Evolutionary conservation across 1,284 basidiomycete genomes (phyloP).

Genomic region (Agaricales sp.): DNA sequence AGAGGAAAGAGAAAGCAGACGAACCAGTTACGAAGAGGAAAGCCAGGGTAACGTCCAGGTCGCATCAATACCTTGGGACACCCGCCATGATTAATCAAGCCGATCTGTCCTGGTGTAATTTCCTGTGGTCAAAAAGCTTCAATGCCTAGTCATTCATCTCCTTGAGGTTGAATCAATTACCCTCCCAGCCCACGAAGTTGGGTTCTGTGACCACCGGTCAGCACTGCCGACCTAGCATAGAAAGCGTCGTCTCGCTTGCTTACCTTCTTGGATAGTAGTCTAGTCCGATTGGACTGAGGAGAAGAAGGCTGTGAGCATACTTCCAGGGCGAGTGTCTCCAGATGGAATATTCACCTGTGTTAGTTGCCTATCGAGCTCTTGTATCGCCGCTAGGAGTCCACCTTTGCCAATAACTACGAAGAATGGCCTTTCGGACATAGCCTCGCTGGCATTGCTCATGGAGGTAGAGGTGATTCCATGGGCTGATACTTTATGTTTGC

Average conservation of each 20-base stretch:
- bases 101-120: conserved; percentile 54
- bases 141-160: conserved; percentile 54
- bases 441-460: conserved; percentile 15
- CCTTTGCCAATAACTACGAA: conserved; percentile 56
- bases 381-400: conserved; percentile 51
- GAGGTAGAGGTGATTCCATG: conserved; percentile 13
- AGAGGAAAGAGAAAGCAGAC: not conserved
- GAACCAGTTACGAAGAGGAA: conserved; percentile 62
- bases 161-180: conserved; percentile 22
- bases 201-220: not conserved
- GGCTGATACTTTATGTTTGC: conserved; percentile 7
- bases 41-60: conserved; percentile 66
- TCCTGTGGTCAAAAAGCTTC: conserved; percentile 33
- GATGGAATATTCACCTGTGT: conserved; percentile 26
- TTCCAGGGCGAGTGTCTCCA: not conserved
- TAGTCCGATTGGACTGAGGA: conserved; percentile 38
- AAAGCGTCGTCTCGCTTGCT: conserved; percentile 2
- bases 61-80: conserved; percentile 59
- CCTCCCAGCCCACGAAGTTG: not conserved
- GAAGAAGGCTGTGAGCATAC: conserved; percentile 2
- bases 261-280: conserved; percentile 31
- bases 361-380: conserved; percentile 54
- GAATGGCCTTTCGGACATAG: conserved; percentile 44
- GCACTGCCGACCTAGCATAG: too few relatives aligned
- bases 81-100: conserved; percentile 70